Base-by-base conservation (phyloP, 768 basidiomycete genomes). In the Tricholoma sp. region DNA sequence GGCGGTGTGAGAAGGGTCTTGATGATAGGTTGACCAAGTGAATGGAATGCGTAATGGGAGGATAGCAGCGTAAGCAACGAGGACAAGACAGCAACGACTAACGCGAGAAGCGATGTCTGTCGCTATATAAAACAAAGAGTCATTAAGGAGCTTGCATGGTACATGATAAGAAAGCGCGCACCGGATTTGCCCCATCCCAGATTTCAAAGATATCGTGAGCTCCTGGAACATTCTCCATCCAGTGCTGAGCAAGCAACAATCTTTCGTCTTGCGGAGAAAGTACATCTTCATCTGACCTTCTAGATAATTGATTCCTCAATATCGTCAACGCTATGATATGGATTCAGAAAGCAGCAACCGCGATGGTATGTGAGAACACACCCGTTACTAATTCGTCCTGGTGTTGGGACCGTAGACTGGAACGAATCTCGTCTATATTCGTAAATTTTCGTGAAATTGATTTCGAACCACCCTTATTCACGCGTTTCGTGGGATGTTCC, bases 1-100 rank as follows among this genome's bases (percentile, higher is more conserved):
- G 77, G 70, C 0, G 81, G 76, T 1, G 80, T 78, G 34, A 93
- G 72, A 9, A 91, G 63, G 1, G 68, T 73, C 62, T 83, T 86
- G 51, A 89, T 70, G 32, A 93, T 80, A 0, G 87, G 78, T 35
- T 79, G 71, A 0, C 89, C 89, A 21, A 81, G 66, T 0, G 77
- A 59, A 60, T 92, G 89, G 64, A 84, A 81, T 3, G 83, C 79
- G 59, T 88, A 88, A 51, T 92, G 89, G 3, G 76, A 73, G 3
- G 88, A 84, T 12, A 89, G 72, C 0, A 94, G 71, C 4, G 72
- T 75, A 55, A 93, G 64, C n/a, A 90, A 60, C 0, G 81, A 76
- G 0, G 88, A 78, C 6, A 93, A 64, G 0, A 85, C 61, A 0
- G 84, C 81, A 0, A 83, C 58, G 19, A 85, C 60, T 11, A 79